Percentiles rank a stretch among this genome's conserved stretches.
Evolutionary conservation across 2,329 filamentous ascomycete species (phyloP).

Genomic region (Sarocladiaceae sp.): DNA sequence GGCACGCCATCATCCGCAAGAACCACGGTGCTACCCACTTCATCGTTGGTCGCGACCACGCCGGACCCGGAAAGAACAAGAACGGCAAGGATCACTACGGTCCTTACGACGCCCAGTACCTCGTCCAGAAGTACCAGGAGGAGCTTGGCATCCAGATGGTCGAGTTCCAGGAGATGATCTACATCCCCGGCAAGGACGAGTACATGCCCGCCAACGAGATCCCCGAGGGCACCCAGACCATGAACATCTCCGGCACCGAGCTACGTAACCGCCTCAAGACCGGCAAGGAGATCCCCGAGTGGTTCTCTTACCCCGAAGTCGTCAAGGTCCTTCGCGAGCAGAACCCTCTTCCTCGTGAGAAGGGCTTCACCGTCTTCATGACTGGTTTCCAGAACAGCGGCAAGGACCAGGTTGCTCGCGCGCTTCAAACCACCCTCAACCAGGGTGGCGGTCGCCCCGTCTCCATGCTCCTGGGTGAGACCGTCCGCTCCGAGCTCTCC

Average conservation of each 20-base stretch:
- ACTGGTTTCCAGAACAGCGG: constrained; percentile 95
- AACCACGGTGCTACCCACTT: constrained; percentile 99
- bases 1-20: constrained; percentile 99
- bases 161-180: constrained; percentile 99
- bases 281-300: constrained; percentile 92
- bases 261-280: constrained; percentile 86
- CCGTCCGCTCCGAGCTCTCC: constrained; percentile 85
- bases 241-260: constrained; percentile 84
- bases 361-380: constrained; percentile 98
- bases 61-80: constrained; percentile 96
- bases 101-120: constrained; percentile 93
- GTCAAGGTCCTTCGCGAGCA: constrained; percentile 94
- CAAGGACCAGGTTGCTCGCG: constrained; percentile 94
- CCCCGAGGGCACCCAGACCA: constrained; percentile 71
- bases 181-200: constrained; percentile 94
- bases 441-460: constrained; percentile 95
- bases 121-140: constrained; percentile 91
- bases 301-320: constrained; percentile 99
- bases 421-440: constrained; percentile 94
- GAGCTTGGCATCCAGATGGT: constrained; percentile 99
- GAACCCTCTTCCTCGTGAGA: constrained; percentile 81
- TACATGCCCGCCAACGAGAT: constrained; percentile 93
- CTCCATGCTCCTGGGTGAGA: constrained; percentile 91
- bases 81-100: constrained; percentile 96
- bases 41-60: constrained; percentile 97